These are phyloP conservation scores for Boletus pseudo-olivaceus DNA, from an alignment of 768 basidiomycete genomes.

Conservation along the genomic window DNA sequence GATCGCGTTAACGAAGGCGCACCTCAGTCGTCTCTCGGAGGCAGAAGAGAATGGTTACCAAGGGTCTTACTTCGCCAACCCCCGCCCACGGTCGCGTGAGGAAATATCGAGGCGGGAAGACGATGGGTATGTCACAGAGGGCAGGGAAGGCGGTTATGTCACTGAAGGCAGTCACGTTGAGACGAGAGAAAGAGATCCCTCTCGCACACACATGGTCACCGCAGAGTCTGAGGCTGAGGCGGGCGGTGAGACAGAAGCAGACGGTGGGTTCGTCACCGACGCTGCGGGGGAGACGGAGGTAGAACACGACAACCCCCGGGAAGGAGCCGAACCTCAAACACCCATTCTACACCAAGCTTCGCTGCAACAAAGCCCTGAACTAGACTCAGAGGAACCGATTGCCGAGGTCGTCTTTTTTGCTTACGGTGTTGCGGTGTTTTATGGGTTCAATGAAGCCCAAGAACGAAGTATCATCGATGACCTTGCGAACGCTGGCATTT, in stretches of 20 bases:
- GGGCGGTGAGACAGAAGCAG: constrained; percentile 8
- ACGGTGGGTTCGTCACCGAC: constrained; percentile 13
- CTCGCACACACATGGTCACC: background rate
- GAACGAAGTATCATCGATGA: constrained; percentile 86
- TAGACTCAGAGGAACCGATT: constrained; percentile 40
- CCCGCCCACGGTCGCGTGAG: constrained; percentile 18
- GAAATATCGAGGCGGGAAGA: constrained; percentile 13
- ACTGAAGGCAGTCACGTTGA: constrained; percentile 30
- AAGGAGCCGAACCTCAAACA: constrained; percentile 3
- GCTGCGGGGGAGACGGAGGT: constrained; percentile 11
- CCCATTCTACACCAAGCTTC: constrained; percentile 1
- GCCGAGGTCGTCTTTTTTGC: constrained; percentile 79
- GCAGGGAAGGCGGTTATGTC: constrained; percentile 59
- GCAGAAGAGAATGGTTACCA: constrained; percentile 91
- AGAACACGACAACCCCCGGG: constrained; percentile 3
- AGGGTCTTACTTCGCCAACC: constrained; percentile 67
- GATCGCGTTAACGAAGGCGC: constrained; percentile 54
- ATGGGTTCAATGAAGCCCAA: constrained; percentile 76
- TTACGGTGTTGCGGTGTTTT: constrained; percentile 91
- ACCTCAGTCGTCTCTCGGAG: constrained; percentile 69
- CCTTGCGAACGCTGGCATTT: constrained; percentile 63
- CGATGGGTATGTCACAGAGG: constrained; percentile 25
- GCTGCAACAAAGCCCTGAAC: background rate
- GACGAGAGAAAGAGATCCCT: background rate
- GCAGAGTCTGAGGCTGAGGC: constrained; percentile 9